A percentile compares a stretch with the other conserved stretches of the same genome.
phyloP scores from a whole-genome alignment of 176 grass and related monocot species.

The Puccinellia tenuiflora region DNA sequence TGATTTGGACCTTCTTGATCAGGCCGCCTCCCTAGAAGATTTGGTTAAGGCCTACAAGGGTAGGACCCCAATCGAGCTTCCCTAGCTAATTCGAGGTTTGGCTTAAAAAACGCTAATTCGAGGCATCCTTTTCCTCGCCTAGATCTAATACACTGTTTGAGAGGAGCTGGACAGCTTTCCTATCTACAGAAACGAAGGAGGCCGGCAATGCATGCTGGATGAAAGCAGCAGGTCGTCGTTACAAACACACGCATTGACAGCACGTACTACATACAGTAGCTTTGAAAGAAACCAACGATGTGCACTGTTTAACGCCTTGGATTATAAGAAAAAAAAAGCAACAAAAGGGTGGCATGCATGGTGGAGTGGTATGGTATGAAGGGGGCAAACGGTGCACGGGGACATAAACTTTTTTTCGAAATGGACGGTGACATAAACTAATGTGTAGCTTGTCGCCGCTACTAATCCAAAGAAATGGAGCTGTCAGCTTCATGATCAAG shows the following conservation, averaged over 20 bases:
- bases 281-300: slow-evolving; percentile 7
- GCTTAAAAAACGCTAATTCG: neutral
- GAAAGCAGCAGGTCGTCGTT: neutral
- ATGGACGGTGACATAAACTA: slow-evolving; percentile 27
- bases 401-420: too few species aligned
- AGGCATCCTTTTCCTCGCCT: neutral
- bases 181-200: neutral
- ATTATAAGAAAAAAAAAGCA: slow-evolving; percentile 18
- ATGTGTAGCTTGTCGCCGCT: slow-evolving; percentile 17
- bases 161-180: neutral
- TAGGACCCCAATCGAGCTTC: too few species aligned
- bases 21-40: too few species aligned
- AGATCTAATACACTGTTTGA: neutral
- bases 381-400: too few species aligned
- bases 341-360: neutral
- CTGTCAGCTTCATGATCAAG: slow-evolving; percentile 30
- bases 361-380: neutral
- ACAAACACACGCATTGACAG: neutral
- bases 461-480: slow-evolving; percentile 16
- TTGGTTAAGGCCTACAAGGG: too few species aligned
- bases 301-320: neutral
- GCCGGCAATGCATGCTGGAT: neutral
- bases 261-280: neutral
- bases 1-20: too few species aligned
- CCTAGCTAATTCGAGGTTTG: neutral